phyloP scores from a whole-genome alignment of 139 green algal species.

The Zygnema cylindricum region DNA sequence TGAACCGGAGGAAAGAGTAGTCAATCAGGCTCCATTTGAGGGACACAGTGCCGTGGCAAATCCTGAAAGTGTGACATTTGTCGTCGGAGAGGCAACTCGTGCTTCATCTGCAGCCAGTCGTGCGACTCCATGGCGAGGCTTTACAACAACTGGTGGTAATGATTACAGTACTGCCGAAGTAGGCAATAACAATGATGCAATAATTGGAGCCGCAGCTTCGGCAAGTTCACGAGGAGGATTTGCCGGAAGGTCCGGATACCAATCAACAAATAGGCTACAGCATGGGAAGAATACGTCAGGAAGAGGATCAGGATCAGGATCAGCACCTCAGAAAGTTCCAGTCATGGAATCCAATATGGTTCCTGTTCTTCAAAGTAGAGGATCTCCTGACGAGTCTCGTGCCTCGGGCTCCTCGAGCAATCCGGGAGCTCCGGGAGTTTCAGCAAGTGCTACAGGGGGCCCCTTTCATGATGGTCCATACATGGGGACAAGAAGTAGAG shows the following conservation, averaged over 20 bases:
- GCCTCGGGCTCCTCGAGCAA: neutral
- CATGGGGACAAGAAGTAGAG: neutral
- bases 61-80: neutral
- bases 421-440: neutral
- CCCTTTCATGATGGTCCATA: too few species aligned
- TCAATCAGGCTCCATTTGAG: neutral
- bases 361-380: too few species aligned
- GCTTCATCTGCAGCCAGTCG: neutral
- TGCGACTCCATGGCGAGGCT: neutral
- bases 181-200: neutral
- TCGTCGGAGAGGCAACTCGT: neutral
- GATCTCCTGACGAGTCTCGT: neutral
- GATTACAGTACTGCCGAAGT: neutral
- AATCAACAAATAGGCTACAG: too few species aligned
- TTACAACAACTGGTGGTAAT: neutral
- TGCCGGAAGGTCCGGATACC: too few species aligned
- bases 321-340: too few species aligned
- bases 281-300: too few species aligned
- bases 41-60: neutral
- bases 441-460: neutral
- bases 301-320: too few species aligned
- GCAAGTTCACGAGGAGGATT: neutral
- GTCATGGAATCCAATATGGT: too few species aligned
- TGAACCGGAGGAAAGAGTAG: neutral
- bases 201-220: neutral